These are phyloP conservation scores for Pulveroboletus sp. DNA, from an alignment of 768 basidiomycete genomes.

Conservation along the genomic window DNA sequence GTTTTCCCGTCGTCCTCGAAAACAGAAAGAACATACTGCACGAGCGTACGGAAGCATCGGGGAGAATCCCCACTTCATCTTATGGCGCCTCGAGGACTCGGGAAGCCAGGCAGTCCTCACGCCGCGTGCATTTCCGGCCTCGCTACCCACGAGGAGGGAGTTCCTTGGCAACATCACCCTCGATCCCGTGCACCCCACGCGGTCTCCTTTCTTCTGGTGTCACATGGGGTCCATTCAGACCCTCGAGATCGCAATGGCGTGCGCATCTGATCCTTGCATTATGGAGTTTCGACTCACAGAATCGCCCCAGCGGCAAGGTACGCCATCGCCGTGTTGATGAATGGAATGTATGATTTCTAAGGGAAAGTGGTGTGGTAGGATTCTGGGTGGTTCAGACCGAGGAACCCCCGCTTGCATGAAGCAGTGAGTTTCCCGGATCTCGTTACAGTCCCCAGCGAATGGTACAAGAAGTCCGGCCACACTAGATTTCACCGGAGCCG, in stretches of 20 bases:
- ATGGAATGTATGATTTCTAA: neutral
- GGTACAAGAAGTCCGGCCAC: no score
- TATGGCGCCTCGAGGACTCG: constrained; percentile 18
- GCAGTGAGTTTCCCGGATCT: no score
- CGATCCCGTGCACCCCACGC: constrained; percentile 3
- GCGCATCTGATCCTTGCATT: constrained; percentile 19
- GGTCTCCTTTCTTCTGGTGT: constrained; percentile 15
- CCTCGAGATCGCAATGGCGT: constrained; percentile 21
- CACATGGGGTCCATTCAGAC: constrained; percentile 16
- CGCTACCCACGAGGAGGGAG: constrained; percentile 7
- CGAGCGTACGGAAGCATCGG: constrained; percentile 17
- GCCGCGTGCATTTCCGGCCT: constrained; percentile 9
- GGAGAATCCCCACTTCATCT: constrained; percentile 10
- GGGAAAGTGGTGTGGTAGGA: constrained; percentile 4
- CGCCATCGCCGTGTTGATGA: neutral
- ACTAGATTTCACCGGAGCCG: no score
- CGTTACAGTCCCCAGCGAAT: no score
- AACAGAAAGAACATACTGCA: constrained; percentile 1
- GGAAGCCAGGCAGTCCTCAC: constrained; percentile 6
- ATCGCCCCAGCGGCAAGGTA: constrained; percentile 21
- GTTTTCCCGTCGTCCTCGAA: constrained; percentile 1
- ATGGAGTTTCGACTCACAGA: constrained; percentile 19
- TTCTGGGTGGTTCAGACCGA: constrained; percentile 22
- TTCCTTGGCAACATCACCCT: constrained; percentile 19
- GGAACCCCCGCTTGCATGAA: neutral